phyloP scores from a whole-genome alignment of 1,284 basidiomycete genomes.

The Neolentinus lepideus region DNA sequence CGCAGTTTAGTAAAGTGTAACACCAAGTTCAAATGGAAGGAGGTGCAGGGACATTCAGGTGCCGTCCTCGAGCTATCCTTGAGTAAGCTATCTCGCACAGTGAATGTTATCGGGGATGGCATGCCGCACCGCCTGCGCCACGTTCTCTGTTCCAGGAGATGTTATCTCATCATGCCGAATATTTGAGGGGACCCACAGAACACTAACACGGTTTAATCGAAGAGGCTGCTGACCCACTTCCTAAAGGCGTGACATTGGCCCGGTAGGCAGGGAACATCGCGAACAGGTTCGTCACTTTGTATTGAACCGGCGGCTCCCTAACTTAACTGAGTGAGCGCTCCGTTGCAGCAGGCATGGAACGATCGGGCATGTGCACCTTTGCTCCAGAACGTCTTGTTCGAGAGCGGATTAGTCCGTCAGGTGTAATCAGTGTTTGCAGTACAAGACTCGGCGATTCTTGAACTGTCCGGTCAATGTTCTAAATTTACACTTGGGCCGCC shows the following conservation, averaged over 20 bases:
- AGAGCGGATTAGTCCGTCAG: too few relatives aligned
- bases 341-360: not conserved
- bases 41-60: not conserved
- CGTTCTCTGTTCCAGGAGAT: not conserved
- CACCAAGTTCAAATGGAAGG: not conserved
- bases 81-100: not conserved
- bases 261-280: not conserved
- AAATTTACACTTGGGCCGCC: not conserved
- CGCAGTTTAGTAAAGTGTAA: conserved; percentile 2
- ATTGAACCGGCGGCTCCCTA: not conserved
- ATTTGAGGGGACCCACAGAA: not conserved
- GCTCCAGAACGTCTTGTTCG: too few relatives aligned
- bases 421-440: too few relatives aligned
- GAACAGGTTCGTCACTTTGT: not conserved
- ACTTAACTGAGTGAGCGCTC: not conserved
- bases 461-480: too few relatives aligned
- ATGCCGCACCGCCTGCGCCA: not conserved
- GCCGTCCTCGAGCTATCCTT: not conserved
- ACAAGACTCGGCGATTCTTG: too few relatives aligned
- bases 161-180: not conserved
- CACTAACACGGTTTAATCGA: not conserved
- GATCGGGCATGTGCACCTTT: not conserved
- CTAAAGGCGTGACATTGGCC: not conserved
- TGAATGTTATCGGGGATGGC: not conserved
- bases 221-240: not conserved